Conservation (phyloP, 129 eudicot species). For the Helianthus tuberosus region DNA sequence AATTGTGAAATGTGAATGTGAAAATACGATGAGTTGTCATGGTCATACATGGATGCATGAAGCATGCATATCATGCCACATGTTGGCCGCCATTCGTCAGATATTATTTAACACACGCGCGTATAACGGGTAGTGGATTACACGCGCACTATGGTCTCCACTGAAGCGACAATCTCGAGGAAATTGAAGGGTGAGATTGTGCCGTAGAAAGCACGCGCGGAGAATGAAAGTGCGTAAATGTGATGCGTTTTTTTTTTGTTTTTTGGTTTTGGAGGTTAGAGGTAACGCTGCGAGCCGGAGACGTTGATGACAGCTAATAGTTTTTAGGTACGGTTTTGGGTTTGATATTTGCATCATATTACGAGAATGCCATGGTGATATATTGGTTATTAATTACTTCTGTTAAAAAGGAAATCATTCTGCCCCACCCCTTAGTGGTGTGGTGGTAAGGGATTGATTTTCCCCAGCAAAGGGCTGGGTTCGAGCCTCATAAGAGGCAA, state of each 20-base stretch:
- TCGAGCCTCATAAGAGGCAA: too few relatives aligned
- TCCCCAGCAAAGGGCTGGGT: too few relatives aligned
- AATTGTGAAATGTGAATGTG: too few relatives aligned
- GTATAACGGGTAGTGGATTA: fast-evolving
- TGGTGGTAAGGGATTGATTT: too few relatives aligned
- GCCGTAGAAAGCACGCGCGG: background rate
- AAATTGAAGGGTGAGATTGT: background rate
- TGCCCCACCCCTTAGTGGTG: too few relatives aligned
- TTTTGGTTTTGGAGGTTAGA: constrained; percentile 23
- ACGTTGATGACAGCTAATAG: constrained; percentile 40
- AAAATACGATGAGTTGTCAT: constrained; percentile 42
- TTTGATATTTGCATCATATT: background rate
- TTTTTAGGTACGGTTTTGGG: constrained; percentile 15
- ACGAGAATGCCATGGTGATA: constrained; percentile 28
- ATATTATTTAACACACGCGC: background rate
- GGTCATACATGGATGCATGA: constrained; percentile 44
- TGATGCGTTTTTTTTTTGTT: constrained; percentile 23
- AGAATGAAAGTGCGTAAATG: background rate
- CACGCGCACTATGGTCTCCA: constrained; percentile 9
- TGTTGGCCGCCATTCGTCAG: constrained; percentile 27
- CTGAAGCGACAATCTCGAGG: background rate
- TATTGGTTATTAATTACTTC: constrained; percentile 20
- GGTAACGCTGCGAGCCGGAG: constrained; percentile 46
- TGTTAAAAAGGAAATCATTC: background rate
- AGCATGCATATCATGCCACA: constrained; percentile 35